Base-by-base conservation (phyloP, 257 asterid species). In the Lantana camara region DNA sequence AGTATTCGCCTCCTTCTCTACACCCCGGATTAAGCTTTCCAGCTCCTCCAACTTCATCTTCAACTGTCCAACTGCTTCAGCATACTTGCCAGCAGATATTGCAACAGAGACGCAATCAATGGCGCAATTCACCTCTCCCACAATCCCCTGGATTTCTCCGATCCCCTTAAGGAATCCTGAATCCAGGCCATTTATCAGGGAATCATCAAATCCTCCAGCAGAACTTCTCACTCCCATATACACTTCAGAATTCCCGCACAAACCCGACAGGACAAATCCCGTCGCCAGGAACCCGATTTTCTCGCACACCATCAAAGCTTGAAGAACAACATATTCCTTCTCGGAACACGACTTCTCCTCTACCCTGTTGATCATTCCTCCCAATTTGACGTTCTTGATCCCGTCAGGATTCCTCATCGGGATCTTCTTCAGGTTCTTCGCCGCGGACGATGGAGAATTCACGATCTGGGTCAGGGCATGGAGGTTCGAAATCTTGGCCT, bases 191-290 rank as follows among this genome's bases (percentile, higher is more conserved):
- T 68, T 65, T 37, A 77, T 19, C 44, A 71, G 49, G 1, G 85
- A 48, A 45, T 77, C 85, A 34, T 73, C 73, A n/a, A 73, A 74
- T 21, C 63, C 38, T 7, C 68, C 73, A 2, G 49, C 50, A 11
- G 57, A 51, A 35, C 68, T 70, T 55, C 88, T 77, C 14, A 75
- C 37, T 54, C 71, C 76, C 76, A 64, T 6, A 52, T 80, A 88
- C 1, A 76, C 57, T 53, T 72, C 57, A 13, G 42, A 74, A 46
- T 69, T 83, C 16, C 87, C 19, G 72, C 81, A 66, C 66, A 84
- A 49, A 9, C 82, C 77, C 22, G 95, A 75, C 8, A 73, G 46
- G 24, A 81, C 69, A 0, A 81, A 37, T 4, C 91, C 95, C 7
- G 81, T 73, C 9, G 85, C 73, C 84, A 81, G 52, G 9, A 70